These are phyloP conservation scores for Arachis monticola DNA, from an alignment of 331 rosid species.

Conservation along the genomic window DNA sequence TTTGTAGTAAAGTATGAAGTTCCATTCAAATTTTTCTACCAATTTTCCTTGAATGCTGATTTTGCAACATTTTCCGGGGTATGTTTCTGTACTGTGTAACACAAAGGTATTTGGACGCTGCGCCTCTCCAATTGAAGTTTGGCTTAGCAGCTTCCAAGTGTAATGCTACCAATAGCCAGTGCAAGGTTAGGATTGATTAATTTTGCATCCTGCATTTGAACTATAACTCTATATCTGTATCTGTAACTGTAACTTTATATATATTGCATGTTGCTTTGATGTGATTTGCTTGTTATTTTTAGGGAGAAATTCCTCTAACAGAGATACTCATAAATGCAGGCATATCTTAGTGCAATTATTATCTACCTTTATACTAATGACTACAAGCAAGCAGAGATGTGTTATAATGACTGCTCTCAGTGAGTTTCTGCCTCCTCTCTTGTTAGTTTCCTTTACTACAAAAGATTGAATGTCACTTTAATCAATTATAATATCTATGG, in stretches of 20 bases:
- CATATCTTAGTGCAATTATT: slow-evolving; percentile 76
- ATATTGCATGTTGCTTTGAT: slow-evolving; percentile 21
- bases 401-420: slow-evolving; percentile 84
- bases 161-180: slow-evolving; percentile 77
- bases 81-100: not conserved
- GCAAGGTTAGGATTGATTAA: slow-evolving; percentile 56
- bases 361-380: slow-evolving; percentile 71
- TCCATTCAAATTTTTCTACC: not conserved
- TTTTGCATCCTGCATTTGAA: not conserved
- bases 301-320: slow-evolving; percentile 13
- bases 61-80: not conserved
- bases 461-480: not conserved
- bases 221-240: not conserved
- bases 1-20: slow-evolving; percentile 7
- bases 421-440: slow-evolving; percentile 40
- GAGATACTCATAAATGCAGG: slow-evolving; percentile 53
- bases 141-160: slow-evolving; percentile 79
- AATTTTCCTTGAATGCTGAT: not conserved
- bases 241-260: not conserved
- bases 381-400: slow-evolving; percentile 77
- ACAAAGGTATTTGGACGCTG: slow-evolving; percentile 78
- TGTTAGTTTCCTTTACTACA: no score
- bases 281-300: not conserved
- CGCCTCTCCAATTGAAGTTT: slow-evolving; percentile 59
- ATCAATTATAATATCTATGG: not conserved